Evolutionary conservation across 2,329 filamentous ascomycete genomes (phyloP), one percentile per base, ranked within the genome.

Genomic region (Purpureocillium takamizusanense): DNA sequence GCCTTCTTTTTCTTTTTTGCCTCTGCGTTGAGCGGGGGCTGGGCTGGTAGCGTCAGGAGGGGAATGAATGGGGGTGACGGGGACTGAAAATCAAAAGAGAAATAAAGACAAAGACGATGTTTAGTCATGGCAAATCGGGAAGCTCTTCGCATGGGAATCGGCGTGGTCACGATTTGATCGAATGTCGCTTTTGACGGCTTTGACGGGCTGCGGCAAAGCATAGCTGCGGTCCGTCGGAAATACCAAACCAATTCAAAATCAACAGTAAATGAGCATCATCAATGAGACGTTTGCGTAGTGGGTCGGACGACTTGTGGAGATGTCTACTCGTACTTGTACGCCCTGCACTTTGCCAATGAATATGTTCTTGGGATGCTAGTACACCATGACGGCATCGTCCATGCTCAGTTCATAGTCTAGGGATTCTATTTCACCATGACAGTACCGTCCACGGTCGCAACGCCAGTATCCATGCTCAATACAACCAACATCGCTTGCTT

Each of bases 81-180:
- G 21, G n/a, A n/a, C n/a, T n/a, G n/a, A n/a, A n/a, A n/a, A n/a
- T n/a, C n/a, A n/a, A n/a, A n/a, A 34, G 28, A 35, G 16, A 13
- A 21, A 15, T 27, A 31, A 35, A 36, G 36, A 31, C 5, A 33
- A 34, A n/a, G n/a, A 37, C 36, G 16, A 33, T n/a, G n/a, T 50
- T 39, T 36, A 18, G 18, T 16, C 27, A n/a, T 28, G 39, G 31
- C 35, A 17, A 27, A 33, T 37, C 27, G 35, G 46, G 45, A 15
- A 31, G 46, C 47, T 52, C 47, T 51, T 53, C 48, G 50, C 54
- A 57, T 59, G 55, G 59, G 36, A 53, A 54, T 52, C 56, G n/a
- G 59, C 55, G 53, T 56, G 50, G 53, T 59, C 55, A 57, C 47
- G 53, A 55, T 51, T 56, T 54, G 49, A 54, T 55, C 48, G 41